Evolutionary conservation across 208 protist species (phyloP), one percentile per base, ranked within the genome.

Genomic region (Endotrypanum monterogeii): DNA sequence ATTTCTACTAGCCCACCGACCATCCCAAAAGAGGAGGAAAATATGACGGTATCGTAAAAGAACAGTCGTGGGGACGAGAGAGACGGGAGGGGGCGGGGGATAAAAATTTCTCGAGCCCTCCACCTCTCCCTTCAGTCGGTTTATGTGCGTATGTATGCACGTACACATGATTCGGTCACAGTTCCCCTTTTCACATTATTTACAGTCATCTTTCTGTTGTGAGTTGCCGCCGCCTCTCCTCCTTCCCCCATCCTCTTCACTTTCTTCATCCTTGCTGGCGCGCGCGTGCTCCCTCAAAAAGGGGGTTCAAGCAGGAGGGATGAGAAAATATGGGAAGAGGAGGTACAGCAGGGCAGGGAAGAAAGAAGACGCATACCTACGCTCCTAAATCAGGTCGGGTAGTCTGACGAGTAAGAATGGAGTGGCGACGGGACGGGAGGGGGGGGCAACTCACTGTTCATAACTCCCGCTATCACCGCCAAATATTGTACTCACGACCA

Each of bases 1-100:
- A 94, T 69, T 94, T 94, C 46, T 93, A 93, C 67, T 93, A 63
- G 75, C 23, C 37, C 32, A 9, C 23, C 67, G 52, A 8, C 28
- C 32, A 58, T 16, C 2, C 16, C 9, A 14, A 11, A 37, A 35
- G 41, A 25, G 8, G 8, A 12, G 12, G 48, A 68, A 54, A 28
- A n/a, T 61, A 61, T 23, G 12, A 48, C 12, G 44, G 12, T 48
- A 11, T 14, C 12, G 44, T 5, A 48, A 18, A n/a, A 30, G 30
- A 16, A 14, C 9, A 30, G 41, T 35, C 16, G 30, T n/a, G 30
- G 63, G 12, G n/a, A 41, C 6, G 9, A 16, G 48, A 25, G 25
- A 46, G 66, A 16, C 32, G 46, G 50, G 65, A 6, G 48, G 37
- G 67, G 46, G 23, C 23, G 51, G 25, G 48, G n/a, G n/a, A 35